Conservation (phyloP, 2,329 filamentous ascomycete species). For the Acrocalymma vagum region DNA sequence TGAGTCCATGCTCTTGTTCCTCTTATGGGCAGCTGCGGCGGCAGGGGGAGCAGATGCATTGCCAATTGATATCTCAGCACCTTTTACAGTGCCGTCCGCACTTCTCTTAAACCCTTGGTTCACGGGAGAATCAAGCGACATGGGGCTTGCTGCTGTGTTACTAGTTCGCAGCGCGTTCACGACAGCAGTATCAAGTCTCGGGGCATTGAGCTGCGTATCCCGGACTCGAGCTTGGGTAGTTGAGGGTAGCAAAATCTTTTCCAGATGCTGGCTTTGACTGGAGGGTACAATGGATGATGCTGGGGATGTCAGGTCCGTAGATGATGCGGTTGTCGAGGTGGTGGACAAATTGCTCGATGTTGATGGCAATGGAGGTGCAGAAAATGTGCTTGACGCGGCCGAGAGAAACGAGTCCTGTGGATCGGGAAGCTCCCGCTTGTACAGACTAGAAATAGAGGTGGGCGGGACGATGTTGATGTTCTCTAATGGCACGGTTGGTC, state of each 20-base stretch:
- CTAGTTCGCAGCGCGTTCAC: conserved; percentile 35
- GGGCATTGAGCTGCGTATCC: conserved; percentile 22
- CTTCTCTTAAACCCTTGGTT: conserved; percentile 73
- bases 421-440: conserved; percentile 24
- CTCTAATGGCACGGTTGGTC: conserved; percentile 28
- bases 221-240: conserved; percentile 61
- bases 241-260: conserved; percentile 39
- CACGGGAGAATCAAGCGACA: conserved; percentile 50
- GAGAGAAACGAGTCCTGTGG: conserved; percentile 47
- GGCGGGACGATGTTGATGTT: conserved; percentile 20
- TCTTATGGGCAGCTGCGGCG: conserved; percentile 65
- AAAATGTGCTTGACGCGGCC: conserved; percentile 41
- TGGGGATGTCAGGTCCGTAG: conserved; percentile 39
- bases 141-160: conserved; percentile 49
- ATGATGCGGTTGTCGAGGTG: conserved; percentile 30
- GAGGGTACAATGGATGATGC: conserved; percentile 32
- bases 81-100: conserved; percentile 75
- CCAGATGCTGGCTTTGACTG: conserved; percentile 54
- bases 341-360: conserved; percentile 45
- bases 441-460: conserved; percentile 15
- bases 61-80: too few relatives aligned
- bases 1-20: conserved; percentile 75
- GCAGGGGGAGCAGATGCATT: conserved; percentile 16
- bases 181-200: conserved; percentile 32
- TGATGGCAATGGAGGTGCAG: conserved; percentile 39